A percentile compares a stretch with the other conserved stretches of the same genome.
phyloP scores from a whole-genome alignment of 129 eudicot genomes.

The Lactuca sativa region DNA sequence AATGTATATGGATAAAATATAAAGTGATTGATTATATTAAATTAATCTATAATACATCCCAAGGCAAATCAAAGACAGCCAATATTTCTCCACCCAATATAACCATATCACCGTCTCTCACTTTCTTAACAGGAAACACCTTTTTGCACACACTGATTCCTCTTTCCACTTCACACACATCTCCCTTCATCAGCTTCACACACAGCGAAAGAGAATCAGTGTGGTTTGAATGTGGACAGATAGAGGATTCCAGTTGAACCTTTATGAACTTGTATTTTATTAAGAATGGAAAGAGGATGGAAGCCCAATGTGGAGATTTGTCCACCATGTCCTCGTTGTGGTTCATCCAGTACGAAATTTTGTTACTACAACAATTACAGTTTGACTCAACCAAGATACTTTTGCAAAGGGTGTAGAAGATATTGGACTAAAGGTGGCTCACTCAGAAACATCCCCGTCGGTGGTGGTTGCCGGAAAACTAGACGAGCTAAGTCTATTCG shows the following conservation, averaged over 20 bases:
- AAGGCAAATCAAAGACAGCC: slow-evolving; percentile 17
- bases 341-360: slow-evolving; percentile 74
- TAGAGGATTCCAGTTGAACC: neutral
- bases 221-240: slow-evolving; percentile 28
- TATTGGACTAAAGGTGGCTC: slow-evolving; percentile 90
- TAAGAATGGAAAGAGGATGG: slow-evolving; percentile 71
- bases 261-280: slow-evolving; percentile 24
- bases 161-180: slow-evolving; percentile 25
- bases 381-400: slow-evolving; percentile 70
- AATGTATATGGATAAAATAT: neutral
- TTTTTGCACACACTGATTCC: slow-evolving; percentile 29
- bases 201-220: slow-evolving; percentile 11
- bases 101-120: slow-evolving; percentile 26
- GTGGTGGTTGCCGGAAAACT: slow-evolving; percentile 70
- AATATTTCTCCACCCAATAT: slow-evolving; percentile 25
- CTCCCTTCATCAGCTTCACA: slow-evolving; percentile 25
- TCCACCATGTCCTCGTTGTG: slow-evolving; percentile 74
- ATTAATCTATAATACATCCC: slow-evolving; percentile 20
- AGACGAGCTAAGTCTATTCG: slow-evolving; percentile 44
- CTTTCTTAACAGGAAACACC: slow-evolving; percentile 23
- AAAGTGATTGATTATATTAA: too few species aligned
- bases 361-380: slow-evolving; percentile 80
- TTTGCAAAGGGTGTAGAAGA: slow-evolving; percentile 77
- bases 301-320: slow-evolving; percentile 53
- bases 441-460: slow-evolving; percentile 67